phyloP scores from a whole-genome alignment of 129 eudicot species.

The Sambucus nigra region DNA sequence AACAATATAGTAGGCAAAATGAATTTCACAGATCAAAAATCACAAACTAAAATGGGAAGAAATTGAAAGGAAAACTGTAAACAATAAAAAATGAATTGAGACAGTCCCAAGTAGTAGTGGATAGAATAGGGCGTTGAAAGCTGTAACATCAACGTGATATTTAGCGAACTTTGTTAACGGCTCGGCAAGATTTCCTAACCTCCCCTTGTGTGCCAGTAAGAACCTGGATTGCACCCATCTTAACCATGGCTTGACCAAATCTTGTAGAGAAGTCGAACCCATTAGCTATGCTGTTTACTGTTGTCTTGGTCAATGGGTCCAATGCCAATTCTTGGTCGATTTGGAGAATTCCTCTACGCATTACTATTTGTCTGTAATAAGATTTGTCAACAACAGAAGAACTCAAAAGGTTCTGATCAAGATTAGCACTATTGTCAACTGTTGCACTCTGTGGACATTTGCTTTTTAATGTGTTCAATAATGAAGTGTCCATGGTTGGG shows the following conservation, averaged over 20 bases:
- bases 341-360: conserved; percentile 40
- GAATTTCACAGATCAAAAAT: too few relatives aligned
- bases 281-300: conserved; percentile 21
- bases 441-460: conserved; percentile 31
- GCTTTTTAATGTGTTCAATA: conserved; percentile 8
- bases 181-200: conserved; percentile 51
- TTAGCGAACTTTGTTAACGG: too few relatives aligned
- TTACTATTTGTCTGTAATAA: conserved; percentile 29
- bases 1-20: too few relatives aligned
- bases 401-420: conserved; percentile 41
- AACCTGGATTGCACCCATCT: conserved; percentile 43
- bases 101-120: too few relatives aligned
- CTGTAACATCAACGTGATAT: too few relatives aligned
- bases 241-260: conserved; percentile 54
- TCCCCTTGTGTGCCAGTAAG: conserved; percentile 49
- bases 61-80: background rate
- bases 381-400: conserved; percentile 40
- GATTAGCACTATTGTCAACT: conserved; percentile 16
- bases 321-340: conserved; percentile 51
- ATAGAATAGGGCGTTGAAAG: too few relatives aligned
- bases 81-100: too few relatives aligned
- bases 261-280: conserved; percentile 23
- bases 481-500: conserved; percentile 32
- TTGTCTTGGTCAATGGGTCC: conserved; percentile 24
- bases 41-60: background rate